A percentile compares a stretch with the other conserved stretches of the same genome.
These are phyloP conservation scores for Colletotrichum paranaense DNA, from an alignment of 2,329 filamentous ascomycete genomes.

Conservation along the genomic window DNA sequence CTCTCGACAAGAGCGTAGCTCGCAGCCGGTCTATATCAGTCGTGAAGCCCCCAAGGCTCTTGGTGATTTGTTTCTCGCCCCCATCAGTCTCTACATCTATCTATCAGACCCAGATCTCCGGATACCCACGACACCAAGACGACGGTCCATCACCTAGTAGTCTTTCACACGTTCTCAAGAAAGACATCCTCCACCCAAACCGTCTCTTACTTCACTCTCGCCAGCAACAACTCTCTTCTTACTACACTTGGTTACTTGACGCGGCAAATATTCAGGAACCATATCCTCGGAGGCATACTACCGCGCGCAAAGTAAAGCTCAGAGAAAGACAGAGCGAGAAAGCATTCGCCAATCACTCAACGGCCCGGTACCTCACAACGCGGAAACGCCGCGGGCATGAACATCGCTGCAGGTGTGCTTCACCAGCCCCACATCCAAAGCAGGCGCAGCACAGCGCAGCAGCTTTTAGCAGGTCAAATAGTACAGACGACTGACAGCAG, in stretches of 20 bases:
- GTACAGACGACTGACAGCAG: constrained; percentile 28
- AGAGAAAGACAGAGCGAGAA: not conserved
- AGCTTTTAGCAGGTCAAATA: not conserved
- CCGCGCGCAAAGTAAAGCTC: not conserved
- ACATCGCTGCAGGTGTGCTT: constrained; percentile 35
- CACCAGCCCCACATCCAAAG: constrained; percentile 29
- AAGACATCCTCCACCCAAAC: not conserved
- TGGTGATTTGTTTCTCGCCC: constrained; percentile 28
- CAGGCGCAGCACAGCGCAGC: constrained; percentile 35
- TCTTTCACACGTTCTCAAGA: constrained; percentile 8
- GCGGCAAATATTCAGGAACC: not conserved
- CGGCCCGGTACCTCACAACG: constrained; percentile 14
- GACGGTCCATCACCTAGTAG: constrained; percentile 6
- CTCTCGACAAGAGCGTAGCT: constrained; percentile 27
- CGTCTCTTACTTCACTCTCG: not conserved
- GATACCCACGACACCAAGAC: not conserved
- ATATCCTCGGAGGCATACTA: not conserved
- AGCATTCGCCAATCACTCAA: constrained; percentile 1
- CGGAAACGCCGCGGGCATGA: constrained; percentile 34
- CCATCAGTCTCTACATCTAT: constrained; percentile 30
- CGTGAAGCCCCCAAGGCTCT: constrained; percentile 35
- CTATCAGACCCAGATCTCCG: constrained; percentile 18
- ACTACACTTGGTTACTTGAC: not conserved
- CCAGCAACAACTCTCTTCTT: not conserved
- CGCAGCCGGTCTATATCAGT: constrained; percentile 37